Conservation (phyloP, 495 filamentous ascomycete species). For the Lophium mytilinum region DNA sequence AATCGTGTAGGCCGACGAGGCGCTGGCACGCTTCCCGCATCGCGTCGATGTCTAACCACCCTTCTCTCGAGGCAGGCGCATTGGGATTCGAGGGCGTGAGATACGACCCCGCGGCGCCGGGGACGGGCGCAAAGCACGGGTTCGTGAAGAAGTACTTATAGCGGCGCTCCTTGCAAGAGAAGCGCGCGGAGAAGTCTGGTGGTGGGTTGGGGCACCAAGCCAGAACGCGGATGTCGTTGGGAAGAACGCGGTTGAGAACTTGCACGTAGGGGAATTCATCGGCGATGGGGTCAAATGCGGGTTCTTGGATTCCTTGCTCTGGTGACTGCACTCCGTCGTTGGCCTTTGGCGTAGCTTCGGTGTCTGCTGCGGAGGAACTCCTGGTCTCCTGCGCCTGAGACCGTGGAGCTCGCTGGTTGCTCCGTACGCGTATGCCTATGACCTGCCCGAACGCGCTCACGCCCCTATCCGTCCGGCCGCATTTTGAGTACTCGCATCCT, state of each 20-base stretch:
- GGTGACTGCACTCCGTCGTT: neutral
- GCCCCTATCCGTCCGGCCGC: slow-evolving; percentile 83
- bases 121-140: slow-evolving; percentile 65
- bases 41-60: slow-evolving; percentile 69
- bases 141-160: slow-evolving; percentile 98
- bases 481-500: slow-evolving; percentile 82
- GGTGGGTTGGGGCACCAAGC: slow-evolving; percentile 88
- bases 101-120: slow-evolving; percentile 35
- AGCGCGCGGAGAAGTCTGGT: slow-evolving; percentile 76
- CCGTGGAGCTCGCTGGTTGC: slow-evolving; percentile 45
- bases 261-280: slow-evolving; percentile 79
- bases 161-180: slow-evolving; percentile 78
- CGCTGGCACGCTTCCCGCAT: slow-evolving; percentile 75
- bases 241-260: slow-evolving; percentile 77
- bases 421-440: slow-evolving; percentile 71
- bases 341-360: neutral
- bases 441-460: slow-evolving; percentile 98
- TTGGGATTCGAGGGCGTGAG: slow-evolving; percentile 21
- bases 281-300: slow-evolving; percentile 60
- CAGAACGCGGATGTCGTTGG: slow-evolving; percentile 77
- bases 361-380: slow-evolving; percentile 10
- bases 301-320: slow-evolving; percentile 1
- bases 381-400: neutral
- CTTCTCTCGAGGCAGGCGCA: slow-evolving; percentile 25
- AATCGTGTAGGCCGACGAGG: slow-evolving; percentile 81